Conservation (phyloP, 78 protist genomes). For the Dictyostelium firmibasis region DNA sequence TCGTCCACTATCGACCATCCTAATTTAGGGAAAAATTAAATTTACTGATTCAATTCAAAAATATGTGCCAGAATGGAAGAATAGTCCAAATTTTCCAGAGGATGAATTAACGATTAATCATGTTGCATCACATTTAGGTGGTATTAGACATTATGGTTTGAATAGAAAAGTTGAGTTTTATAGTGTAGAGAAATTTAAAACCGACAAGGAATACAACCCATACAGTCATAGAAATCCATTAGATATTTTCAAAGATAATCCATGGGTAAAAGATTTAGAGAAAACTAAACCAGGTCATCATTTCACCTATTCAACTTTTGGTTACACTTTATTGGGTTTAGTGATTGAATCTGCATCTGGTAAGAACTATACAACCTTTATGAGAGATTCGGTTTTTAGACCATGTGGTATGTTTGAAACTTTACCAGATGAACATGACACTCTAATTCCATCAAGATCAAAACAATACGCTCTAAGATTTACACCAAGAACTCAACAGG, state of each 20-base stretch:
- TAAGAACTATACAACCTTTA: slow-evolving; percentile 2
- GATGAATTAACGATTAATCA: neutral
- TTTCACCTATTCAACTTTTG: slow-evolving; percentile 51
- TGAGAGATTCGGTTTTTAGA: slow-evolving; percentile 19
- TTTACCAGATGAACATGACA: slow-evolving; percentile 14
- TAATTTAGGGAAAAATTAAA: neutral
- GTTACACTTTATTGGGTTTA: slow-evolving; percentile 37
- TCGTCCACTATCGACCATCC: too few relatives aligned
- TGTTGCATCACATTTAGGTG: slow-evolving; percentile 61
- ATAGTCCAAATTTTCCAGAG: slow-evolving; percentile 43
- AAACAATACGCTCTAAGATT: slow-evolving; percentile 23
- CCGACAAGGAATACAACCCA: neutral
- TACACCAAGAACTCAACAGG: neutral
- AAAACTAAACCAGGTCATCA: slow-evolving; percentile 36
- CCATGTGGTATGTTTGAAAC: slow-evolving; percentile 25
- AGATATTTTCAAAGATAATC: slow-evolving; percentile 2
- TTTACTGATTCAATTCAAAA: slow-evolving; percentile 6
- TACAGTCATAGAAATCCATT: neutral
- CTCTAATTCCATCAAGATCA: slow-evolving; percentile 11
- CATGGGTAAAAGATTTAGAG: slow-evolving; percentile 34
- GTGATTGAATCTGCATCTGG: slow-evolving; percentile 19
- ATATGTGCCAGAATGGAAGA: slow-evolving; percentile 19
- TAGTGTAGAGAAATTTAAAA: slow-evolving; percentile 28
- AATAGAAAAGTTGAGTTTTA: slow-evolving; percentile 1
- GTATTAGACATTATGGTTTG: slow-evolving; percentile 59